Evolutionary conservation across 306 rosid genomes (phyloP), one percentile per base, ranked within the genome.

Genomic region (barrel medic (Medicago truncatula)): DNA sequence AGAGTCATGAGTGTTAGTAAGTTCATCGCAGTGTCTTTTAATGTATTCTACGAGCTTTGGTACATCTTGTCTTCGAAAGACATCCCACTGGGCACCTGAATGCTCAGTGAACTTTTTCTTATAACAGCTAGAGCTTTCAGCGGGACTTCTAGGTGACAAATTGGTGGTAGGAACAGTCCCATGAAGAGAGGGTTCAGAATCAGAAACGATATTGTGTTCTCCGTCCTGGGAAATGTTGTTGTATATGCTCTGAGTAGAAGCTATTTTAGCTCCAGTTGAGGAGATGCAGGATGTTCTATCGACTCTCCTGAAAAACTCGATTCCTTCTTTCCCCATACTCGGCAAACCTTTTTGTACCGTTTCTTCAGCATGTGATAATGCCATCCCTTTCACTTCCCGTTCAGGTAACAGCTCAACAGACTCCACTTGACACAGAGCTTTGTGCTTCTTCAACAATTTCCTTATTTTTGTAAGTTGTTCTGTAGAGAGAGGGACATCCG

Each of bases 21-120:
- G 85, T 83, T 89, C 92, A 80, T 82, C 82, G 28, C 72, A 83
- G 75, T 92, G 93, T 79, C 81, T 83, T 81, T 80, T 76, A 66
- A 96, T 93, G 86, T 96, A 96, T 78, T 92, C 97, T 21, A 84
- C 68, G 71, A 96, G 96, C 85, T 83, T 92, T 12, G 98, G 93
- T 69, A 89, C 98, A 81, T 96, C 99, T 90, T 96, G 91, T 76
- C 92, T 87, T 39, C 97, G 98, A 73, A 92, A 96, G 57, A 96
- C 90, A 70, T 96, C 99, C 98, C 99, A 96, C 67, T 84, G 92
- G 38, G 96, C 97, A 62, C 88, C 85, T 61, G 79, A 83, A 70
- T 77, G 75, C 81, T 82, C 79, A 2, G 76, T 28, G 4, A 64
- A 39, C 56, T 66, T 80, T 66, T 77, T 80, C 69, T 80, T 76